Evolutionary conservation across 2,329 filamentous ascomycete species (phyloP), one percentile per base, ranked within the genome.

Genomic region (Chlorencoelia australis): DNA sequence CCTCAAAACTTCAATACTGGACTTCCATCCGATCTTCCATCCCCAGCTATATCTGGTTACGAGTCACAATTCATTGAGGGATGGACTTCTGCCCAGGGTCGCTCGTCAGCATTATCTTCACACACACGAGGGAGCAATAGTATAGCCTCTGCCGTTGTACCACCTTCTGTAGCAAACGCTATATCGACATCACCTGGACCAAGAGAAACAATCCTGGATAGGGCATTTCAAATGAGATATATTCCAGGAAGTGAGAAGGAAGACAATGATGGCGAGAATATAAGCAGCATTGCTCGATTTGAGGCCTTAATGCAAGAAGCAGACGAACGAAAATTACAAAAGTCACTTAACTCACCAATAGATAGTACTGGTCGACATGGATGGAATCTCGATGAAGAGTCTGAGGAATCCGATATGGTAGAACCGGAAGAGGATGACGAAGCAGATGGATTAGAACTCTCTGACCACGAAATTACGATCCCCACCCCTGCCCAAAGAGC

Each of bases 141-240:
- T 48, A 61, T 75, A 32, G 62, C 68, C 42, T 75, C 71, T 1
- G 64, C 68, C 10, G 46, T 53, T 9, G 58, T 61, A 11, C 61
- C 63, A 1, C 30, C 35, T 11, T 58, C 60, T 6, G 59, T 62
- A 1, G 49, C 24, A 2, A 34, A 30, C 13, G 25, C 64, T 7
- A 48, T 62, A 13, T 46, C 50, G 11, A 49, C 50, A 16, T 46
- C 54, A 2, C 71, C 72, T 1, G 67, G 57, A 1, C 71, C 70
- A 2, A 66, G 75, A 11, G 75, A 81, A 55, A 79, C 76, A 0
- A 80, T 81, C 34, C 56, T 80, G n/a, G 76, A 81, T 51, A 61
- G 76, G 25, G 76, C 76, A 0, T 80, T 81, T 48, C 73, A 77
- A 47, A 58, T 80, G 58, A 65, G 71, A 7, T 73, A 63, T 39